These are phyloP conservation scores for Mucor velutinosus DNA, from an alignment of 371 early-diverging fungal species.

Conservation along the genomic window DNA sequence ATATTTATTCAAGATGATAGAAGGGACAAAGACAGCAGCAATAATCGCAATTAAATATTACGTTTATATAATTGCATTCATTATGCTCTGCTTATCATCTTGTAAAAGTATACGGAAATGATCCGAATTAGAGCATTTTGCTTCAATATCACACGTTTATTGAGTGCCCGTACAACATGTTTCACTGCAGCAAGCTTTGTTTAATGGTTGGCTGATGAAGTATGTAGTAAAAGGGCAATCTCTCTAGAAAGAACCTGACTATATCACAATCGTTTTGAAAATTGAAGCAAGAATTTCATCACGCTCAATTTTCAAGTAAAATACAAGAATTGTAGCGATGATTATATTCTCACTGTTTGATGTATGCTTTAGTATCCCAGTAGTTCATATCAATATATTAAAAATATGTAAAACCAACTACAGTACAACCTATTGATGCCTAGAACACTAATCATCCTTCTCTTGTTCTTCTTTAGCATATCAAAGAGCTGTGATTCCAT, in stretches of 20 bases:
- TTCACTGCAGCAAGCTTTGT: neutral
- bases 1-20: neutral
- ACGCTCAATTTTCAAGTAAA: no score
- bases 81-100: neutral
- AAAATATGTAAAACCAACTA: neutral
- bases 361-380: neutral
- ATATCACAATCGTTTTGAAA: no score
- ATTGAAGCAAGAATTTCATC: no score
- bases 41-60: neutral
- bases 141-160: neutral
- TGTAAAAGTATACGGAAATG: neutral
- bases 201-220: no score
- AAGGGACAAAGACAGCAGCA: neutral
- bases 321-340: neutral
- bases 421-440: neutral
- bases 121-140: neutral
- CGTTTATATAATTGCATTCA: neutral
- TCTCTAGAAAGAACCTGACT: no score
- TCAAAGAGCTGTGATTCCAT: neutral
- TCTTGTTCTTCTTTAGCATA: neutral
- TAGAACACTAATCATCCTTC: neutral
- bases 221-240: no score
- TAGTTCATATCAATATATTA: neutral
- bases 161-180: neutral
- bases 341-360: neutral